These are phyloP conservation scores for Xylariaceae sp. DNA, from an alignment of 2,329 filamentous ascomycete species.

Conservation along the genomic window DNA sequence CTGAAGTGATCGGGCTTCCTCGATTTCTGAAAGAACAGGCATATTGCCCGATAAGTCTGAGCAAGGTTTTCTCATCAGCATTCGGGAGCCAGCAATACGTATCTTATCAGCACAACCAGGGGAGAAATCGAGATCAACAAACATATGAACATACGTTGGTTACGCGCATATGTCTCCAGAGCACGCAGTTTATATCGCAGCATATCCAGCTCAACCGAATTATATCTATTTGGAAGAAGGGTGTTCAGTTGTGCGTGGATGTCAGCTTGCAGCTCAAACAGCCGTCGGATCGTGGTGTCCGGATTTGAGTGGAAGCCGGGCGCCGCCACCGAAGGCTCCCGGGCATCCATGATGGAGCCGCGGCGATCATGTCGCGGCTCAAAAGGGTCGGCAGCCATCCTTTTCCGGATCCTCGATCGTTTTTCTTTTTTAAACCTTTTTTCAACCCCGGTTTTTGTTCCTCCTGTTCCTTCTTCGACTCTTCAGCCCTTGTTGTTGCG, in stretches of 20 bases:
- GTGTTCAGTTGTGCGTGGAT: constrained; percentile 47
- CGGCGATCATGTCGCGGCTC: constrained; percentile 33
- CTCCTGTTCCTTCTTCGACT: constrained; percentile 2
- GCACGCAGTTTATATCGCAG: constrained; percentile 50
- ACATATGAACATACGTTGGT: constrained; percentile 41
- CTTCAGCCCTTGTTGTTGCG: constrained; percentile 12
- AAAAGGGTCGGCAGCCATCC: constrained; percentile 29
- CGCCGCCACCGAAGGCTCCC: constrained; percentile 29
- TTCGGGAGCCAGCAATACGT: not conserved
- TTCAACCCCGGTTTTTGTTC: not conserved
- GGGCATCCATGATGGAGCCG: constrained; percentile 28
- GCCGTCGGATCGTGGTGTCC: constrained; percentile 40
- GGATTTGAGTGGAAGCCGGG: constrained; percentile 35
- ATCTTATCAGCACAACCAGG: constrained; percentile 5
- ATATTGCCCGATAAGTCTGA: constrained; percentile 37
- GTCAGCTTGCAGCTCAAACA: constrained; percentile 49
- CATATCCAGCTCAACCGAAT: constrained; percentile 48
- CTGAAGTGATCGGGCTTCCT: constrained; percentile 52
- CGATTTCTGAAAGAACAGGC: constrained; percentile 47
- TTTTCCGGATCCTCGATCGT: constrained; percentile 4
- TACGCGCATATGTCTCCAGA: constrained; percentile 43
- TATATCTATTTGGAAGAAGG: constrained; percentile 43
- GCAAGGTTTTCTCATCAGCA: constrained; percentile 17
- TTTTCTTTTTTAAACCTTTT: not conserved
- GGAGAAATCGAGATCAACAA: constrained; percentile 2